Evolutionary conservation across 2,329 filamentous ascomycete species (phyloP).

Genomic region (Trichocomaceae sp.): DNA sequence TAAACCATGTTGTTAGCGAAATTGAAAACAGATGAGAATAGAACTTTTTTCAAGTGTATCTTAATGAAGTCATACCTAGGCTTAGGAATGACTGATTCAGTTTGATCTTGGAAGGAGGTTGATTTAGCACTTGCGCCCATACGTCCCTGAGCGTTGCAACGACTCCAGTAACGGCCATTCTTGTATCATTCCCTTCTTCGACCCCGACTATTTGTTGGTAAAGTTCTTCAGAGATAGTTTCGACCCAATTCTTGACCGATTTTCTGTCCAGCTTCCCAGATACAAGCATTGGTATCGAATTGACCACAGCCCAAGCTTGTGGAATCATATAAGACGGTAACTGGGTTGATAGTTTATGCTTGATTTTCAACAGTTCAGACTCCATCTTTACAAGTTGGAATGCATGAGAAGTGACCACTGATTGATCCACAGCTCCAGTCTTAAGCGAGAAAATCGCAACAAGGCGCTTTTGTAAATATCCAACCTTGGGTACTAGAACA

Average conservation of each 20-base stretch:
- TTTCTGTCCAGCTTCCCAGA: constrained; percentile 13
- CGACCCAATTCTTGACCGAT: constrained; percentile 7
- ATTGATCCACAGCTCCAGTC: neutral
- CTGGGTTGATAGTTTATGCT: constrained; percentile 21
- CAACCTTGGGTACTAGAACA: constrained; percentile 9
- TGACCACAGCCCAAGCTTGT: constrained; percentile 11
- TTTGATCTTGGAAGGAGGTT: constrained; percentile 7
- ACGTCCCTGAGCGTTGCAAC: constrained; percentile 25
- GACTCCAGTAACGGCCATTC: constrained; percentile 14
- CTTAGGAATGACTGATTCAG: constrained; percentile 9
- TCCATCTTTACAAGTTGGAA: constrained; percentile 1
- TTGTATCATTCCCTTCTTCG: constrained; percentile 17
- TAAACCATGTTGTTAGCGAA: constrained; percentile 10
- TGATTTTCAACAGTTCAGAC: constrained; percentile 8
- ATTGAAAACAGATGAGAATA: too few species aligned
- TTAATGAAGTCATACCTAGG: constrained; percentile 1
- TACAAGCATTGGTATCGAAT: constrained; percentile 9
- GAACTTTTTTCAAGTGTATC: neutral
- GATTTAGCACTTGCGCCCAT: constrained; percentile 22
- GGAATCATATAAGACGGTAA: constrained; percentile 13
- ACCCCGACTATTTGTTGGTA: constrained; percentile 30
- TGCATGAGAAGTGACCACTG: constrained; percentile 18
- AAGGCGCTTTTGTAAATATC: constrained; percentile 8
- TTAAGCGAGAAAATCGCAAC: constrained; percentile 9
- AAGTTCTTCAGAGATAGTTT: constrained; percentile 19